Evolutionary conservation across 495 filamentous ascomycete genomes (phyloP).

Genomic region (Aspergillus egyptiacus): DNA sequence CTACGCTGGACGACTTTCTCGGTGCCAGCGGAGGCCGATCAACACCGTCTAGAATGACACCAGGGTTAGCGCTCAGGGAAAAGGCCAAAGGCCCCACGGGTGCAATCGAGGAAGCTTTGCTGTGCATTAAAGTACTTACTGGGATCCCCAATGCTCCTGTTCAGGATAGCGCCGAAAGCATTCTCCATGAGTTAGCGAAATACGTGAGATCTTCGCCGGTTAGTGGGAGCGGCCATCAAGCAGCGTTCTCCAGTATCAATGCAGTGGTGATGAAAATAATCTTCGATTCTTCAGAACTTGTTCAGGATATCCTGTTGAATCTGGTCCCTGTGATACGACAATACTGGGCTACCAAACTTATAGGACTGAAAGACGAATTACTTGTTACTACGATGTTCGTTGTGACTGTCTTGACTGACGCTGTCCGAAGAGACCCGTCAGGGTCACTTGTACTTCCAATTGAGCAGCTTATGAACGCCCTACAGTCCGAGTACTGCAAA

Average conservation of each 20-base stretch:
- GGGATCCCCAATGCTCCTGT: conserved; percentile 67
- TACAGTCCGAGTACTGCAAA: conserved; percentile 67
- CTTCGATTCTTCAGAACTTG: conserved; percentile 60
- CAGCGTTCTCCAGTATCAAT: conserved; percentile 72
- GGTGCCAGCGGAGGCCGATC: conserved; percentile 24
- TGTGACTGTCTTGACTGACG: conserved; percentile 28
- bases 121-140: conserved; percentile 61
- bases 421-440: conserved; percentile 22
- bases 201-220: conserved; percentile 57
- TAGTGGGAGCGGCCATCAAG: conserved; percentile 57
- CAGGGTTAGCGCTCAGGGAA: conserved; percentile 24
- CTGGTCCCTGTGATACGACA: conserved; percentile 65
- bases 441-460: conserved; percentile 28
- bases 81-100: conserved; percentile 26
- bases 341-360: conserved; percentile 66
- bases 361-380: conserved; percentile 61
- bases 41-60: conserved; percentile 31
- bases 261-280: conserved; percentile 56
- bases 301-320: conserved; percentile 48
- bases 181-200: conserved; percentile 53
- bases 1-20: conserved; percentile 22
- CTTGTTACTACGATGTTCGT: conserved; percentile 64
- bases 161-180: conserved; percentile 47
- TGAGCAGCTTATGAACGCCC: conserved; percentile 52
- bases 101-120: conserved; percentile 52